Evolutionary conservation across 139 green algal genomes (phyloP), one percentile per base, ranked within the genome.

Genomic region (Axilococcus clingmanii): DNA sequence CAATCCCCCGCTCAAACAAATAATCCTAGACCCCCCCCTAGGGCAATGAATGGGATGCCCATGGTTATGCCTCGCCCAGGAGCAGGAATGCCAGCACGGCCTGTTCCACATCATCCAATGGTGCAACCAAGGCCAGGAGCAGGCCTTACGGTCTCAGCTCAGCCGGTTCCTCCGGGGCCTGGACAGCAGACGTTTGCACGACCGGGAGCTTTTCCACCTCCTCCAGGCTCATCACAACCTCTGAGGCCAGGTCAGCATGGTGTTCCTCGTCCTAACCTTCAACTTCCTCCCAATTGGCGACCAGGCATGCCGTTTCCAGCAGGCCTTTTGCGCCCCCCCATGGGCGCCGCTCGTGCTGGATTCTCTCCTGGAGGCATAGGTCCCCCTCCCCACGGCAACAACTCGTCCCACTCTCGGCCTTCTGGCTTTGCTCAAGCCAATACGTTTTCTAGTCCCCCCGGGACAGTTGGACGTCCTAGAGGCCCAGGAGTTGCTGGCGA

Each of bases 1-100:
- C 33, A 38, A 38, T 38, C 12, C 12, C 9, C 33, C 41, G 9
- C 41, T 38, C 17, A 53, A 38, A n/a, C 12, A 37, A 37, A 16
- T n/a, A 37, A 38, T 9, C 8, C 45, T 20, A 28, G 45, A 6
- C 19, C 45, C 16, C 45, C 17, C 17, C 16, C 17, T 37, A 38
- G 17, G 17, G 11, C 45, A 20, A 37, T 38, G 11, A n/a, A 38
- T 12, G 12, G 12, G 12, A 38, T 38, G 12, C 49, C 49, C 5
- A 16, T 30, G n/a, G 49, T 57, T n/a, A 14, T 57, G 15, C 29
- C 49, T 16, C 32, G 49, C 15, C 49, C 49, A 32, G 49, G 49
- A 15, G 49, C 49, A 44, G 49, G 49, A 19, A 20, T 57, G 23
- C 49, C 49, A 11, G 49, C 49, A 20, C 28, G 49, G 5, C 29